Evolutionary conservation across 148 eudicot genomes (phyloP).

Genomic region (Amaranthus palmeri): DNA sequence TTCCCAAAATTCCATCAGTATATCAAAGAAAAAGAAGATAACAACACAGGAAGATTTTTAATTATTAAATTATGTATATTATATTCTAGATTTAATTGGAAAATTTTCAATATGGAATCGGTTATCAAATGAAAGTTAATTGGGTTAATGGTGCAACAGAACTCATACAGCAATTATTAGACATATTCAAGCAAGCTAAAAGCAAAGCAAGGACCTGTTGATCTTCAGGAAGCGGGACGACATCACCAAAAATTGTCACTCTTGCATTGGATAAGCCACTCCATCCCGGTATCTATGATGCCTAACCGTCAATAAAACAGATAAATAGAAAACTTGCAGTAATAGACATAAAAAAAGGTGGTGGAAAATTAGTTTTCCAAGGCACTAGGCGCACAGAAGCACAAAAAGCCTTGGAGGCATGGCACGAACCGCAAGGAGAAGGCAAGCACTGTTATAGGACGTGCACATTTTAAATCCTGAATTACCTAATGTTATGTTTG

Average conservation of each 20-base stretch:
- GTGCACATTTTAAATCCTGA: too few species aligned
- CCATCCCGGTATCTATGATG: slow-evolving; percentile 94
- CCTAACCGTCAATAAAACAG: slow-evolving; percentile 35
- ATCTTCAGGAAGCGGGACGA: slow-evolving; percentile 77
- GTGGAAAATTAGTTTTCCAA: background rate
- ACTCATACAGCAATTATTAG: background rate
- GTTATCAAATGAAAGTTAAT: too few species aligned
- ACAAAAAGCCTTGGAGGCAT: too few species aligned
- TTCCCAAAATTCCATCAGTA: background rate
- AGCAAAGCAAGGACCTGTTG: slow-evolving; percentile 56
- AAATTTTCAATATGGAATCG: too few species aligned
- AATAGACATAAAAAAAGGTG: background rate
- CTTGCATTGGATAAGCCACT: slow-evolving; percentile 98
- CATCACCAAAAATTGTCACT: slow-evolving; percentile 94
- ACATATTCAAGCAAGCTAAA: background rate
- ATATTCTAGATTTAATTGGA: too few species aligned
- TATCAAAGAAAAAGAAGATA: background rate
- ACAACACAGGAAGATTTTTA: background rate
- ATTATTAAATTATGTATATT: too few species aligned
- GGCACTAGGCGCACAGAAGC: too few species aligned
- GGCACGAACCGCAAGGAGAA: too few species aligned
- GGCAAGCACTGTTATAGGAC: too few species aligned
- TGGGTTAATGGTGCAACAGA: background rate
- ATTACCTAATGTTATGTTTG: too few species aligned
- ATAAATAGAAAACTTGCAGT: slow-evolving; percentile 22